A percentile compares a stretch with the other conserved stretches of the same genome.
Evolutionary conservation across 805 yeast genomes (phyloP).

Genomic region (Metschnikowia chrysomelidarum): DNA sequence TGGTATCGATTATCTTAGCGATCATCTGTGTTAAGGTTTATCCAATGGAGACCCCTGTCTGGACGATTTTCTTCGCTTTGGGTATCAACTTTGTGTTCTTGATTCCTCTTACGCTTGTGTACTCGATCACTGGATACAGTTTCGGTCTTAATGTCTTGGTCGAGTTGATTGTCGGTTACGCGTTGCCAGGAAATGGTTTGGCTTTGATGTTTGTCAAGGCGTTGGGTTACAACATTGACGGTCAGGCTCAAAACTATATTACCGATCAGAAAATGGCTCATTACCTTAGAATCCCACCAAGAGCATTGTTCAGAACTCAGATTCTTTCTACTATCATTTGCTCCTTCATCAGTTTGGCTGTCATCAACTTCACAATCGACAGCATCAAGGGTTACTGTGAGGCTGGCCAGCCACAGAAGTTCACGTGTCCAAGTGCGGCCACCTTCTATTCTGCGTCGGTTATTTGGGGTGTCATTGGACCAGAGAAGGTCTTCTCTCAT

Average conservation of each 20-base stretch:
- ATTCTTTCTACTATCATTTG: slow-evolving; percentile 14
- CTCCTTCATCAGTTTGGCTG: slow-evolving; percentile 8
- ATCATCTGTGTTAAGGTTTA: slow-evolving; percentile 26
- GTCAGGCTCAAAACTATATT: slow-evolving; percentile 54
- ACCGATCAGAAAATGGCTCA: slow-evolving; percentile 63
- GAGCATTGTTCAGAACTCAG: slow-evolving; percentile 49
- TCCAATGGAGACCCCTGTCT: slow-evolving; percentile 29
- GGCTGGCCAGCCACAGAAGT: slow-evolving; percentile 4
- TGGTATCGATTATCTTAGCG: slow-evolving; percentile 29
- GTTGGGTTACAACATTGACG: slow-evolving; percentile 54
- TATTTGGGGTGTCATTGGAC: slow-evolving; percentile 66
- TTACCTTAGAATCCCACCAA: slow-evolving; percentile 62
- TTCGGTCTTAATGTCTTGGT: slow-evolving; percentile 37
- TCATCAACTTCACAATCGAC: slow-evolving; percentile 7
- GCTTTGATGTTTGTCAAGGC: slow-evolving; percentile 52
- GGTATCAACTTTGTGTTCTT: slow-evolving; percentile 23
- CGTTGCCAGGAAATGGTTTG: slow-evolving; percentile 35
- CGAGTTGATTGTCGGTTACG: slow-evolving; percentile 37
- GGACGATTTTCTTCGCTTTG: slow-evolving; percentile 22
- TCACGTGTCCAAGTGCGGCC: slow-evolving; percentile 15
- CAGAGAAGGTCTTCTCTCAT: slow-evolving; percentile 33
- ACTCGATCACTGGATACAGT: slow-evolving; percentile 29
- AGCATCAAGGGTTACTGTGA: slow-evolving; percentile 4
- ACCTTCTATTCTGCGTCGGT: slow-evolving; percentile 54
- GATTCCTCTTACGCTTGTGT: slow-evolving; percentile 20